Conservation (phyloP, 2,329 filamentous ascomycete genomes). For the Purpureocillium takamizusanense region DNA sequence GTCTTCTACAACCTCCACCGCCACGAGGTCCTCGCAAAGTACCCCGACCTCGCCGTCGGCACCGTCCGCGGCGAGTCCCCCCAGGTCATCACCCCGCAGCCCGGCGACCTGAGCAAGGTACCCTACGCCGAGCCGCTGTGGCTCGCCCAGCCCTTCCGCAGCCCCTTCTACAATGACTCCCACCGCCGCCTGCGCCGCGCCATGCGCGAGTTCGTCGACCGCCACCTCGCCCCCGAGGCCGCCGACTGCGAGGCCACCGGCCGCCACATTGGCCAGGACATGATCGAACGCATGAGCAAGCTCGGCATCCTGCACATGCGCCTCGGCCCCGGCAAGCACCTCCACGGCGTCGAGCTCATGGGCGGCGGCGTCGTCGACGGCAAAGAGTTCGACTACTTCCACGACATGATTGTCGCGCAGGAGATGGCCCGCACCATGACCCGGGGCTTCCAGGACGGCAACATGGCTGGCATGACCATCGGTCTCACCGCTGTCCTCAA, state of each 20-base stretch:
- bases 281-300: slow-evolving; percentile 73
- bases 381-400: slow-evolving; percentile 81
- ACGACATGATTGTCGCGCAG: slow-evolving; percentile 69
- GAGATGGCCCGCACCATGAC: slow-evolving; percentile 64
- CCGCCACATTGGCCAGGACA: slow-evolving; percentile 57
- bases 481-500: slow-evolving; percentile 71
- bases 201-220: slow-evolving; percentile 64
- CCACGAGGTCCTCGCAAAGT: slow-evolving; percentile 80
- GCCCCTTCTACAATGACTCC: slow-evolving; percentile 71
- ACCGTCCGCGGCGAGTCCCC: slow-evolving; percentile 66
- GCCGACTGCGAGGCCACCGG: slow-evolving; percentile 67
- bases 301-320: slow-evolving; percentile 72
- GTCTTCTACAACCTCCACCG: slow-evolving; percentile 90
- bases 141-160: slow-evolving; percentile 68
- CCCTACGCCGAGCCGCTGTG: slow-evolving; percentile 82
- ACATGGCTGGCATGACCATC: slow-evolving; percentile 81
- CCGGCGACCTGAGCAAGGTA: slow-evolving; percentile 65
- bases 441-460: slow-evolving; percentile 77
- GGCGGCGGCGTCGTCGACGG: slow-evolving; percentile 63
- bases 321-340: slow-evolving; percentile 71
- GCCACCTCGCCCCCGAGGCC: slow-evolving; percentile 64
- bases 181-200: slow-evolving; percentile 61
- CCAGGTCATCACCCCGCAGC: slow-evolving; percentile 58
- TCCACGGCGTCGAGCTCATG: slow-evolving; percentile 61
- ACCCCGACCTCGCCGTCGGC: slow-evolving; percentile 65